These are phyloP conservation scores for Trametes cinnabarina DNA, from an alignment of 768 basidiomycete species.

Conservation along the genomic window DNA sequence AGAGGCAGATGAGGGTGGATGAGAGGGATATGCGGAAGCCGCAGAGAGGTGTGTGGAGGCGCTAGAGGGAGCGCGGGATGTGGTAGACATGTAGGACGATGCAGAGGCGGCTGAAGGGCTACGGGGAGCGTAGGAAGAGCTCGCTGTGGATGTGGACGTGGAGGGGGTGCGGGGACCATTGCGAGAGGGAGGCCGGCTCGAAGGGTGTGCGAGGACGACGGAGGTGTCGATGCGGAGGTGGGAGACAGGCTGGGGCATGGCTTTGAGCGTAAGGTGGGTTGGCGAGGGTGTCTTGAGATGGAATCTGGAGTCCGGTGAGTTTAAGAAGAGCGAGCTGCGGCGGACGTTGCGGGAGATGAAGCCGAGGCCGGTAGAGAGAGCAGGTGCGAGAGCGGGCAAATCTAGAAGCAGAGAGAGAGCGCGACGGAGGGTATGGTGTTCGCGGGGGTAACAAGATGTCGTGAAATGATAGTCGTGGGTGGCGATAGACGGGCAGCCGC, in stretches of 20 bases:
- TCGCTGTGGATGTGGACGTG: constrained; percentile 22
- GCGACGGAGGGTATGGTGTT: background rate
- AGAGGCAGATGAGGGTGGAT: background rate
- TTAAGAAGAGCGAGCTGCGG: background rate
- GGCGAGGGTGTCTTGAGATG: background rate
- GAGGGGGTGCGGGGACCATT: constrained; percentile 3
- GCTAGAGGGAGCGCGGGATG: constrained; percentile 20
- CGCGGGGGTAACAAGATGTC: constrained; percentile 5
- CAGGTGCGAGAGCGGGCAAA: background rate
- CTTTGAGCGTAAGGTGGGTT: background rate
- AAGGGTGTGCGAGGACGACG: constrained; percentile 21
- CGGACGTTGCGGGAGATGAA: background rate
- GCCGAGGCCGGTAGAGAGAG: constrained; percentile 1
- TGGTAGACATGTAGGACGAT: constrained; percentile 24
- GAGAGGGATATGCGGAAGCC: constrained; percentile 3
- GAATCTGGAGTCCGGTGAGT: background rate
- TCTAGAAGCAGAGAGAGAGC: constrained; percentile 11
- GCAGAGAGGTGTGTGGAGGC: constrained; percentile 13
- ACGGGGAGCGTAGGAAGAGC: constrained; percentile 25
- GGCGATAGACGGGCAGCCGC: constrained; percentile 7
- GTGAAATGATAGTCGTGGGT: constrained; percentile 8
- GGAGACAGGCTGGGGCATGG: constrained; percentile 29
- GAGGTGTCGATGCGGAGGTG: constrained; percentile 36
- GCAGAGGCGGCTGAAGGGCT: constrained; percentile 27
- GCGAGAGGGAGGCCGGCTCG: constrained; percentile 18